Percentiles rank a stretch among this genome's conserved stretches.
These are phyloP conservation scores for Lactarius hengduanensis DNA, from an alignment of 768 basidiomycete genomes.

Conservation along the genomic window DNA sequence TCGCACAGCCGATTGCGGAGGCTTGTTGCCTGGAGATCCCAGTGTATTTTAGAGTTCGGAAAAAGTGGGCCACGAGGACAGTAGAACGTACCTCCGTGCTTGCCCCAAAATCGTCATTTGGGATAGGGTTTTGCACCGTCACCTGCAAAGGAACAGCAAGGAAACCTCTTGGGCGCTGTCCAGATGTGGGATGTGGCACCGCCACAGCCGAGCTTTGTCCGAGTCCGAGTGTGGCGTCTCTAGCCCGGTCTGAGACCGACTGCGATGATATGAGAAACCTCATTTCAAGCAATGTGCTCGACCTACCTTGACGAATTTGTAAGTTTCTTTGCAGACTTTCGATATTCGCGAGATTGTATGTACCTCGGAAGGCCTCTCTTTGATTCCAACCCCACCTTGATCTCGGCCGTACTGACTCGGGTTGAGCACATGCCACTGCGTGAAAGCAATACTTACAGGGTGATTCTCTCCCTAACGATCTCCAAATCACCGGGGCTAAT, in stretches of 20 bases:
- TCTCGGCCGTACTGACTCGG: constrained; percentile 8
- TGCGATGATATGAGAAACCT: constrained; percentile 1
- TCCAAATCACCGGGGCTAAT: neutral
- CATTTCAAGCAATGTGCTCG: neutral
- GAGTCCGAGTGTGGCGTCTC: neutral
- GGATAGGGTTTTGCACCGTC: neutral
- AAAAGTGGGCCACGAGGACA: neutral
- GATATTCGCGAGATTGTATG: constrained; percentile 13
- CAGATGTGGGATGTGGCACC: neutral
- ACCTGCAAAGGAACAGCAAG: neutral
- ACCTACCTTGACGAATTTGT: neutral
- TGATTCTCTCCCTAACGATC: constrained; percentile 9
- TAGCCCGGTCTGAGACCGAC: constrained; percentile 8
- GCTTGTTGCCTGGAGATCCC: neutral
- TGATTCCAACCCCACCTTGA: neutral
- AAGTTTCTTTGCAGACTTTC: constrained; percentile 1
- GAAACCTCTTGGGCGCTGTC: neutral
- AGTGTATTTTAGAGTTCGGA: neutral
- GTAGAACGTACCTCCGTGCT: neutral
- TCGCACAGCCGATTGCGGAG: neutral
- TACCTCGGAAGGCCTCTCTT: constrained; percentile 9
- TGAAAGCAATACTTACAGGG: neutral
- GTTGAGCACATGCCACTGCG: neutral
- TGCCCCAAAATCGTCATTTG: neutral
- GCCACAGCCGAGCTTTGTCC: neutral